phyloP scores from a whole-genome alignment of 495 filamentous ascomycete genomes.

The Neurospora intermedia region DNA sequence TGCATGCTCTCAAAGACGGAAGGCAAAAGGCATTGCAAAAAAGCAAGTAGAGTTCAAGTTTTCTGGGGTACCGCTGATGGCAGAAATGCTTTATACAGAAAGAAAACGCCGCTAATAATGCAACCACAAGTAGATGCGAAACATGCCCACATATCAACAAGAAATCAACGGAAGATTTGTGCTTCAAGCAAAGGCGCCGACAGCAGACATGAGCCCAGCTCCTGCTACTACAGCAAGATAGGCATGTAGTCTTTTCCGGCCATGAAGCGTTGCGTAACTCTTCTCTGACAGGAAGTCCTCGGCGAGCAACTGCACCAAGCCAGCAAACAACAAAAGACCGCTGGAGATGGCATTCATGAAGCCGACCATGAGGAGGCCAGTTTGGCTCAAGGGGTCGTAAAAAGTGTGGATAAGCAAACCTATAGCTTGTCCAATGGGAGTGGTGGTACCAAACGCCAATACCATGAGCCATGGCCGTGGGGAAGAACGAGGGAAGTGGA shows the following conservation, averaged over 20 bases:
- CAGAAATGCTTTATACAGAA: not conserved
- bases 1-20: not conserved
- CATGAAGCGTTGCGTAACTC: slow-evolving; percentile 67
- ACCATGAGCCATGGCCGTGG: slow-evolving; percentile 88
- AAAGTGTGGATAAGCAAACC: slow-evolving; percentile 71
- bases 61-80: not conserved
- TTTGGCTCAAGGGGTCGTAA: slow-evolving; percentile 74
- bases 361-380: slow-evolving; percentile 81
- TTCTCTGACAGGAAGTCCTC: slow-evolving; percentile 89
- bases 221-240: slow-evolving; percentile 68
- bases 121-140: slow-evolving; percentile 4
- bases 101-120: not conserved
- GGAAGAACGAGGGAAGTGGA: slow-evolving; percentile 45
- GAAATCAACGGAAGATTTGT: not conserved
- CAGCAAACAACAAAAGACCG: slow-evolving; percentile 81
- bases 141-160: not conserved
- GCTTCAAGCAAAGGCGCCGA: slow-evolving; percentile 73
- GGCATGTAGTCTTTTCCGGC: slow-evolving; percentile 60
- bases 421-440: slow-evolving; percentile 82
- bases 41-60: not conserved
- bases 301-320: slow-evolving; percentile 80
- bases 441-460: slow-evolving; percentile 81
- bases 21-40: not conserved
- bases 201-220: slow-evolving; percentile 71
- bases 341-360: slow-evolving; percentile 86